Evolutionary conservation across 371 early-diverging fungal species (phyloP), one percentile per base, ranked within the genome.

Genomic region (Choanephora cucurbitarum): DNA sequence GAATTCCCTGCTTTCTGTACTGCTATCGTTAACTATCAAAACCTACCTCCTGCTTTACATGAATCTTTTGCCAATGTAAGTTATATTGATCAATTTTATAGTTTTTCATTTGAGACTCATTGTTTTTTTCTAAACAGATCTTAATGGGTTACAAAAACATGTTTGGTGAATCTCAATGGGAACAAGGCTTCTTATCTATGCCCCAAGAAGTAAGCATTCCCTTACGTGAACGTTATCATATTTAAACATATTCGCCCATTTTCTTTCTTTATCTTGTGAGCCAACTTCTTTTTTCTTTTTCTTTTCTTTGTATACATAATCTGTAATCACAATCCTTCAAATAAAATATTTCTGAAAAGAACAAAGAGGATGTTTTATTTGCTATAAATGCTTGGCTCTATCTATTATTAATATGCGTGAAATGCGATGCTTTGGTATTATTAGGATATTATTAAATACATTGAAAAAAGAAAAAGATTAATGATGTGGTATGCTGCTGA

Each of bases 11-110:
- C 75, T 49, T 88, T 89, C 71, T 89, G 89, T 58, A 83, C 84
- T 53, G 88, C 91, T n/a, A 82, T 89, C 19, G 80, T 80, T 33
- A 79, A 77, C 57, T 90, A 86, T 79, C 84, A 82, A 56, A 80
- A 73, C 17, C 81, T 84, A 22, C 78, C 87, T 28, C 67, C 75
- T 19, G 74, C 69, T 55, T 77, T 90, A 55, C 78, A 86, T 66
- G 84, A 85, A 33, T 74, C 82, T 60, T 89, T 90, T 64, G 80
- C 85, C 53, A 85, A 84, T 58, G 82, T 83, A 77, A 59, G 70
- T 54, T 11, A 31, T 21, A 11, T 8, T 3, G n/a, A n/a, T 22
- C 21, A 14, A 32, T 37, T 19, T 19, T 48, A 33, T 2, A 7
- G 2, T n/a, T n/a, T n/a, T n/a, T n/a, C 11, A 15, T 23, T n/a